Evolutionary conservation across 352 stramenopile genomes (phyloP).

Genomic region (Pythium aquatile): DNA sequence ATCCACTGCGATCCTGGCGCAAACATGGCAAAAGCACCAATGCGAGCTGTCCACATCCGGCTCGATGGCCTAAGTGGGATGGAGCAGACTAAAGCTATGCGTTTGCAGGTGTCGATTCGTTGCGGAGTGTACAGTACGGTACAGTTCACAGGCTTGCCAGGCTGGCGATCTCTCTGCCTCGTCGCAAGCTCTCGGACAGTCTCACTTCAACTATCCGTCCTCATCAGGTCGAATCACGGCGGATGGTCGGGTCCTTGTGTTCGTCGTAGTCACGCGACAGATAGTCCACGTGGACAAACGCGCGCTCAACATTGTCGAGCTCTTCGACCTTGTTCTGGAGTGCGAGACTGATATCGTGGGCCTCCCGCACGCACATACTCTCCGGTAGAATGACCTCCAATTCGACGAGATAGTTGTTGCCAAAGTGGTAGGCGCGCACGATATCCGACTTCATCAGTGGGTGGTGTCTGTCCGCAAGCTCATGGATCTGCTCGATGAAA

Average conservation of each 20-base stretch:
- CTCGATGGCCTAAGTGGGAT: too few species aligned
- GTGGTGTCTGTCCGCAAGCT: conserved; percentile 87
- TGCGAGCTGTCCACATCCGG: too few species aligned
- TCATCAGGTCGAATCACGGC: conserved; percentile 32
- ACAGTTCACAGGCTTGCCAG: too few species aligned
- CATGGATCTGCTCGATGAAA: conserved; percentile 93
- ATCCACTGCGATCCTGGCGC: too few species aligned
- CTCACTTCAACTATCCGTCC: not conserved
- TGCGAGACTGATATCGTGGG: conserved; percentile 96
- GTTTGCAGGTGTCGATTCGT: too few species aligned
- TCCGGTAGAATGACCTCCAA: conserved; percentile 84
- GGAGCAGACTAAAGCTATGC: too few species aligned
- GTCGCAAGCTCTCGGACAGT: not conserved
- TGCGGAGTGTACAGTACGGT: too few species aligned
- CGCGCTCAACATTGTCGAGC: conserved; percentile 95
- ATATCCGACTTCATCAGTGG: conserved; percentile 92
- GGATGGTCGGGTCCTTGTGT: conserved; percentile 84
- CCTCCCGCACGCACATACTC: conserved; percentile 90
- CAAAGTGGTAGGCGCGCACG: conserved; percentile 95
- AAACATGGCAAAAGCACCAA: too few species aligned
- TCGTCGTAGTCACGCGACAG: conserved; percentile 87
- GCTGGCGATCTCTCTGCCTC: not conserved
- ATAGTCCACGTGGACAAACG: conserved; percentile 98
- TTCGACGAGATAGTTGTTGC: conserved; percentile 94
- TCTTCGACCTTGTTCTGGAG: conserved; percentile 96